phyloP scores from a whole-genome alignment of 495 filamentous ascomycete genomes.

The Penicillium cinerascens region DNA sequence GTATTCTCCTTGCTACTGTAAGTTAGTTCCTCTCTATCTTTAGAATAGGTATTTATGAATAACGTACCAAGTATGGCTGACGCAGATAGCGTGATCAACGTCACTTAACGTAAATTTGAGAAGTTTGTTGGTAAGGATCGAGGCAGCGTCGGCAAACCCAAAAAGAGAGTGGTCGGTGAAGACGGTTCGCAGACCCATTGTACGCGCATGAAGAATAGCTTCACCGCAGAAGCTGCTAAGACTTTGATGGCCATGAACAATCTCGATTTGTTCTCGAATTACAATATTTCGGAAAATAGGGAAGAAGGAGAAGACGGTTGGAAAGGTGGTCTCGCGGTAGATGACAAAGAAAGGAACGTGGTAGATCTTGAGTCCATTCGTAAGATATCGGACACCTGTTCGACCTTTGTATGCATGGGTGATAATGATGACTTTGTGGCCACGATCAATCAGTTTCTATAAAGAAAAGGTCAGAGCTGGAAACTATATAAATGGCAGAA shows the following conservation, averaged over 20 bases:
- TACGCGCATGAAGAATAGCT: conserved; percentile 89
- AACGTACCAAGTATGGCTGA: conserved; percentile 88
- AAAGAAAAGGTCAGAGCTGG: no score
- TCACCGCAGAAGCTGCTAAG: conserved; percentile 91
- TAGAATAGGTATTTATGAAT: neutral
- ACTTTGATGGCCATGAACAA: conserved; percentile 93
- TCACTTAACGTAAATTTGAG: conserved; percentile 95
- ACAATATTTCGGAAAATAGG: conserved; percentile 95
- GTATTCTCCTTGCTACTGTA: conserved; percentile 96
- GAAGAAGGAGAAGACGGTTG: conserved; percentile 97
- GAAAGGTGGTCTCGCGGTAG: conserved; percentile 94
- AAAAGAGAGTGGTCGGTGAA: conserved; percentile 99
- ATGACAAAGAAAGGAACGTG: conserved; percentile 95
- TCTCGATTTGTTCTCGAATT: conserved; percentile 88
- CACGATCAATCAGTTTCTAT: conserved; percentile 87
- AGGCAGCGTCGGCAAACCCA: conserved; percentile 93
- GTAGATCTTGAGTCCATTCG: conserved; percentile 97
- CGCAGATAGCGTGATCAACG: conserved; percentile 96
- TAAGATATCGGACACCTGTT: conserved; percentile 92
- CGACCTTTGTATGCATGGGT: conserved; percentile 94
- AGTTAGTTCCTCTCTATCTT: neutral
- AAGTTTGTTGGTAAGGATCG: conserved; percentile 94
- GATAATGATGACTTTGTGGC: conserved; percentile 96
- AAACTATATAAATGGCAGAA: no score
- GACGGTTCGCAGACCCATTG: conserved; percentile 92